Conservation (phyloP, 805 yeast genomes). For the Wickerhamomyces canadensis region DNA sequence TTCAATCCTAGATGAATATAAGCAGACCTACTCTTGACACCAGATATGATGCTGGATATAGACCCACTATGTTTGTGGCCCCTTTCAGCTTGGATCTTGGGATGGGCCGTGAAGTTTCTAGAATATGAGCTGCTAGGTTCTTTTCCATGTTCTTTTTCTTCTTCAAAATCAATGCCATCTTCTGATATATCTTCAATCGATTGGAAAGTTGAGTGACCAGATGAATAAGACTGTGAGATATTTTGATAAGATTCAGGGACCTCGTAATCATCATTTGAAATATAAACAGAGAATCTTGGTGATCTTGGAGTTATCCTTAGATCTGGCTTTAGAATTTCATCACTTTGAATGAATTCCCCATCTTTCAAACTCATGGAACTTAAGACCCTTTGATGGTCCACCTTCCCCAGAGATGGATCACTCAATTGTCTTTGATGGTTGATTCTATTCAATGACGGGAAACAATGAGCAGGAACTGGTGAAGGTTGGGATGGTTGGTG, state of each 20-base stretch:
- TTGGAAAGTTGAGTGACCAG: background rate
- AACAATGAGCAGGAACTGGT: conserved; percentile 12
- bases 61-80: conserved; percentile 5
- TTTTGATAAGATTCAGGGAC: conserved; percentile 5
- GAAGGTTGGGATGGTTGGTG: conserved; percentile 1
- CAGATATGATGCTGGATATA: conserved; percentile 3
- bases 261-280: conserved; percentile 11
- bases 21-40: background rate
- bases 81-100: no score
- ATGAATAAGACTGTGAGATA: background rate
- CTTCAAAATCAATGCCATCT: conserved; percentile 1
- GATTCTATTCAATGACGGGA: conserved; percentile 10
- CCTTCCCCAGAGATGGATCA: background rate
- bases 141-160: background rate
- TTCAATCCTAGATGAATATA: background rate
- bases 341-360: background rate
- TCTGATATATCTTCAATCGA: background rate
- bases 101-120: no score
- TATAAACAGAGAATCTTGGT: conserved; percentile 7
- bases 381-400: background rate
- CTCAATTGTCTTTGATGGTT: background rate
- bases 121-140: no score
- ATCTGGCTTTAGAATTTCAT: background rate
- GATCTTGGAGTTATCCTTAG: background rate
- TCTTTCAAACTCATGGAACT: background rate